Evolutionary conservation across 148 eudicot genomes (phyloP).

Genomic region (Limonium bicolor): DNA sequence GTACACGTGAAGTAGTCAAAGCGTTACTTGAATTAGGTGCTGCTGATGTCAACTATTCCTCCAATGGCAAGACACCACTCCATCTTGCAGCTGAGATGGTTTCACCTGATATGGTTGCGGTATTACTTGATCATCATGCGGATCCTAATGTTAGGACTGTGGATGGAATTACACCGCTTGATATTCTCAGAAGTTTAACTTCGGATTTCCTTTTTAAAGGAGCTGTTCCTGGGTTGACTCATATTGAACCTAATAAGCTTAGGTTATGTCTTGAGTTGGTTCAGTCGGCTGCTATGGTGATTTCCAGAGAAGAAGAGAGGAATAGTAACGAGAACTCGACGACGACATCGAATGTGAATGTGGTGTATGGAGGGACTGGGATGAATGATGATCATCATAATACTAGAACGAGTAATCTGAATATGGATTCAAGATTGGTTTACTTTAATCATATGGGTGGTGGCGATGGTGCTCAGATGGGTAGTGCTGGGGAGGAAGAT

Average conservation of each 20-base stretch:
- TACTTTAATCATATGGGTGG: slow-evolving; percentile 1
- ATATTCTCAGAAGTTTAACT: slow-evolving; percentile 61
- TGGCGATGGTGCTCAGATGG: too few relatives aligned
- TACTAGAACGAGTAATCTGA: neutral
- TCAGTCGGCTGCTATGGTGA: slow-evolving; percentile 91
- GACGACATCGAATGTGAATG: neutral
- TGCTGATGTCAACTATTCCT: slow-evolving; percentile 73
- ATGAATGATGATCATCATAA: neutral
- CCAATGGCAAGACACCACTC: slow-evolving; percentile 77
- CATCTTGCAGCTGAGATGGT: slow-evolving; percentile 95
- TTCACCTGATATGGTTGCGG: slow-evolving; percentile 96
- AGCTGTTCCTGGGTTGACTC: slow-evolving; percentile 73
- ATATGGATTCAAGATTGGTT: slow-evolving; percentile 4
- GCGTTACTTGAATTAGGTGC: slow-evolving; percentile 85
- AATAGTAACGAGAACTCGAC: neutral
- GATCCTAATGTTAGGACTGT: slow-evolving; percentile 79
- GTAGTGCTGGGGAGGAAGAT: too few relatives aligned
- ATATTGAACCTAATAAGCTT: slow-evolving; percentile 93
- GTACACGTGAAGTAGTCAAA: slow-evolving; percentile 81
- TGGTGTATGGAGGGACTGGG: neutral
- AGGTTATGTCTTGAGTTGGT: slow-evolving; percentile 82
- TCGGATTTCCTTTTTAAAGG: slow-evolving; percentile 92
- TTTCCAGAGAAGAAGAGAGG: slow-evolving; percentile 71
- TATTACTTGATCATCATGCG: slow-evolving; percentile 87
- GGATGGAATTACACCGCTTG: slow-evolving; percentile 75